Evolutionary conservation across 176 grass and related monocot genomes (phyloP), one percentile per base, ranked within the genome.

Genomic region (Paspalum vaginatum): DNA sequence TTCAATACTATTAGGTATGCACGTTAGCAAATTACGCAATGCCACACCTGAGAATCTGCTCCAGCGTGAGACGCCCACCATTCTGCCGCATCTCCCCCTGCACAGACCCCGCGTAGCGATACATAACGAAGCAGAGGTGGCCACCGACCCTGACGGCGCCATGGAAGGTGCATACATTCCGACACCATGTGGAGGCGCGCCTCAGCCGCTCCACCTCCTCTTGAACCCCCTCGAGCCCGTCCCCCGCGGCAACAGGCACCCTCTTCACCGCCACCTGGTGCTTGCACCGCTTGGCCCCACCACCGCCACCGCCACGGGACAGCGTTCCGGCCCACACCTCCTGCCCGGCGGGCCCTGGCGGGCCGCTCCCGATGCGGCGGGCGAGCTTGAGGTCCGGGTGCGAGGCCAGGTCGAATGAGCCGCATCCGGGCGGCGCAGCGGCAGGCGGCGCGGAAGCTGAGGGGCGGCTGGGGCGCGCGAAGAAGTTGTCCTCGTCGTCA

Each of bases 1-100:
- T 0, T 38, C 0, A 44, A 68, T 16, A 45, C n/a, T 79, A 84
- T 10, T 80, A 22, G 48, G 40, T 58, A 66, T 51, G 16, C 11
- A 51, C 21, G 12, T 61, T 77, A 72, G 78, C 70, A 32, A 32
- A 32, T 32, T 32, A 89, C 55, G 70, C 78, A 86, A 77, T 87
- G 65, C 41, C 79, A 67, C 54, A 99, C 97, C 97, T 99, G 79
- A 99, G 93, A 67, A 99, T 99, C 82, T 99, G 97, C 87, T 96
- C 97, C 59, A 99, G 87, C 4, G 97, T 99, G 73, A 99, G 91
- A 20, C 97, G 97, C 5, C 97, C 93, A 40, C 91, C 91, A 65
- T 99, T 96, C 79, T 96, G 97, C 76, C 82, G 86, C 97, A 99
- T 99, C 74, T 95, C 97, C 4, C 69, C 72, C 72, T 99, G 93